Evolutionary conservation across 495 filamentous ascomycete genomes (phyloP).

Genomic region (Penicillium turbatum): DNA sequence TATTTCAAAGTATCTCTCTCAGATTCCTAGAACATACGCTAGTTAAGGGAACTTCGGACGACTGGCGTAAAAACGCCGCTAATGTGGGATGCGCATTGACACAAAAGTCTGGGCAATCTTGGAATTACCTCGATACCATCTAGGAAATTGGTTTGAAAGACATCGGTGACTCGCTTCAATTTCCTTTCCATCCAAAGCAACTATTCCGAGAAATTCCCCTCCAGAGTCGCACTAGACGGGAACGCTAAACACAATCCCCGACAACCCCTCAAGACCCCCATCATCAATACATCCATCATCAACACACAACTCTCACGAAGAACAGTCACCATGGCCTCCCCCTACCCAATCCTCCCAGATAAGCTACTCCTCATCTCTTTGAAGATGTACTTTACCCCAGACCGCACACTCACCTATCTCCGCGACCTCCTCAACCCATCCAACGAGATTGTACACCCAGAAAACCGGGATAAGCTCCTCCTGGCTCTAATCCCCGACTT

Average conservation of each 20-base stretch:
- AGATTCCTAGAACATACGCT: background rate
- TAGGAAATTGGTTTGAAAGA: background rate
- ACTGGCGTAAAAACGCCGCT: background rate
- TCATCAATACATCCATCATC: background rate
- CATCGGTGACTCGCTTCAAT: background rate
- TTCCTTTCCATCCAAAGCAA: background rate
- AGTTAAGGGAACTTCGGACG: background rate
- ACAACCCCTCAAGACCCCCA: background rate
- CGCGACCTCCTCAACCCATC: constrained; percentile 48
- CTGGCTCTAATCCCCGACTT: constrained; percentile 81
- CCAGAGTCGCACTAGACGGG: background rate
- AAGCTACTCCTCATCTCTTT: constrained; percentile 73
- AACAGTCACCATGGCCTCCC: constrained; percentile 20
- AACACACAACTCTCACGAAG: constrained; percentile 11
- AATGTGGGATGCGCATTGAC: constrained; percentile 1
- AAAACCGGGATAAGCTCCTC: constrained; percentile 68
- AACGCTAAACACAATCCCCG: background rate
- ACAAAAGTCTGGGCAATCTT: background rate
- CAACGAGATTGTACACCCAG: constrained; percentile 35
- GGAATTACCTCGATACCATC: background rate
- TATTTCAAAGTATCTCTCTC: background rate
- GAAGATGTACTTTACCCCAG: constrained; percentile 79
- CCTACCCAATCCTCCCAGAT: constrained; percentile 50
- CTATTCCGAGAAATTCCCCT: background rate
- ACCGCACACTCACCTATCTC: constrained; percentile 60